Evolutionary conservation across 352 stramenopile genomes (phyloP).

Genomic region (Nothophytophthora sp.): DNA sequence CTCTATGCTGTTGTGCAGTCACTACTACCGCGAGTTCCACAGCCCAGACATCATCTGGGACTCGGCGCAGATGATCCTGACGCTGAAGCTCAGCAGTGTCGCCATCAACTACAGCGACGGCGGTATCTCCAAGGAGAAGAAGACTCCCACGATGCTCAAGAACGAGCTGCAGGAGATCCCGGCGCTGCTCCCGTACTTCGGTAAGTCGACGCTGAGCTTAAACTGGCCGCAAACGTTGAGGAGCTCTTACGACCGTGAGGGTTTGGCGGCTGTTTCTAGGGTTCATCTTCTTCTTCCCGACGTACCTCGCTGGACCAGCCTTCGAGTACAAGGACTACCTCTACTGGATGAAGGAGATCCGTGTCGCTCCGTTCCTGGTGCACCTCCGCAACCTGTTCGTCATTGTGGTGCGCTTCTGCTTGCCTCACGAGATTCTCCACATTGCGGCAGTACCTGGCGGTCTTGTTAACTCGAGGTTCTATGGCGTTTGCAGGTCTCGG

Average conservation of each 20-base stretch:
- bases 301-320: constrained; percentile 75
- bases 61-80: constrained; percentile 86
- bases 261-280: no score
- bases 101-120: constrained; percentile 87
- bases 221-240: no score
- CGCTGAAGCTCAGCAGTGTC: constrained; percentile 79
- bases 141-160: constrained; percentile 69
- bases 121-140: constrained; percentile 67
- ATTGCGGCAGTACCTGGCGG: neutral
- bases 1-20: constrained; percentile 42
- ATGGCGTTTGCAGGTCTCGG: constrained; percentile 46
- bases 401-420: constrained; percentile 50
- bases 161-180: constrained; percentile 72
- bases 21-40: constrained; percentile 87
- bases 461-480: neutral
- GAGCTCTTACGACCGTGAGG: no score
- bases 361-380: constrained; percentile 57
- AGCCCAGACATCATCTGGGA: constrained; percentile 84
- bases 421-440: neutral
- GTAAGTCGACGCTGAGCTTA: constrained; percentile 32
- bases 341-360: constrained; percentile 76
- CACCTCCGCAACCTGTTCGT: constrained; percentile 80
- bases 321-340: constrained; percentile 90
- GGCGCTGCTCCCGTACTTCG: constrained; percentile 71
- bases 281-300: constrained; percentile 90